A percentile compares a stretch with the other conserved stretches of the same genome.
These are phyloP conservation scores for Globisporangium nodosum DNA, from an alignment of 352 stramenopile species.

Conservation along the genomic window DNA sequence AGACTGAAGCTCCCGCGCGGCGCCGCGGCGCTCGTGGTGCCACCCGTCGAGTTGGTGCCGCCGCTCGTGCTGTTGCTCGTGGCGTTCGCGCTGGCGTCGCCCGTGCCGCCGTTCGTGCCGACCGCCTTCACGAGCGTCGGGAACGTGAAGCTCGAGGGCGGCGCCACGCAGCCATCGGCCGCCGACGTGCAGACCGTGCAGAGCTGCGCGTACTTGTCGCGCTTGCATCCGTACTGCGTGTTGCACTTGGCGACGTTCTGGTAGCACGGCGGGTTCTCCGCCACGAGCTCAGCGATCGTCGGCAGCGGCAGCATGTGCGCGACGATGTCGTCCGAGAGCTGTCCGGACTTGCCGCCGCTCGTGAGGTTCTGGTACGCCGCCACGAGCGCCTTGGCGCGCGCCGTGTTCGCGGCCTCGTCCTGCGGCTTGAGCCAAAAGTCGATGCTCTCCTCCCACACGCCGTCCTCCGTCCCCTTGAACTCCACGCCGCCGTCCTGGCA, in stretches of 20 bases:
- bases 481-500: conserved; percentile 55
- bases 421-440: conserved; percentile 67
- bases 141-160: conserved; percentile 43
- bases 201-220: conserved; percentile 53
- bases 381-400: conserved; percentile 42
- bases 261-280: conserved; percentile 65
- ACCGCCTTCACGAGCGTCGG: conserved; percentile 42
- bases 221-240: conserved; percentile 41
- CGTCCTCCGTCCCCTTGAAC: conserved; percentile 35
- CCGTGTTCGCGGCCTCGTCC: conserved; percentile 44
- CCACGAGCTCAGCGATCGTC: conserved; percentile 31
- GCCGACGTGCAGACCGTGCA: conserved; percentile 56
- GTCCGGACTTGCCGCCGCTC: conserved; percentile 25
- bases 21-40: neutral
- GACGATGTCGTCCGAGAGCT: conserved; percentile 25
- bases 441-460: conserved; percentile 49
- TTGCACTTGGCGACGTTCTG: conserved; percentile 59
- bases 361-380: conserved; percentile 52
- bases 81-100: conserved; percentile 17
- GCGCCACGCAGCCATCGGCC: conserved; percentile 30
- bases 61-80: neutral
- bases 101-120: conserved; percentile 39
- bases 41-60: conserved; percentile 1
- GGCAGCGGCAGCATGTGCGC: conserved; percentile 52
- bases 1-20: neutral